phyloP scores from a whole-genome alignment of 1,139 yeast species.

The Petasospora rhodanensis region DNA sequence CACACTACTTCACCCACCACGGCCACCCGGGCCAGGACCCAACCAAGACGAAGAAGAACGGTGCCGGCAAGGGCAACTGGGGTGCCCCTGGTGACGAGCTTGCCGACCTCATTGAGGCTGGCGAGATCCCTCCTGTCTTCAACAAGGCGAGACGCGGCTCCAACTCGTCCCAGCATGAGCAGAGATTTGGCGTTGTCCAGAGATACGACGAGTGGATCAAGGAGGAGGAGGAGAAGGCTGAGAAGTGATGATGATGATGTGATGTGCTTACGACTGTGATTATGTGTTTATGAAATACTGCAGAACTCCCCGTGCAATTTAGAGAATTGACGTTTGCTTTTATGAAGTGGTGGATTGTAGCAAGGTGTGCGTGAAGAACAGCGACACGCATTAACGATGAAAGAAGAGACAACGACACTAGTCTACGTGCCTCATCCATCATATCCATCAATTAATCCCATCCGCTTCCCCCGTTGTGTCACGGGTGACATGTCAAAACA shows the following conservation, averaged over 20 bases:
- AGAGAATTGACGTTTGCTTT: too few relatives aligned
- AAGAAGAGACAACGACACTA: too few relatives aligned
- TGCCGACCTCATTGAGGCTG: constrained; percentile 40
- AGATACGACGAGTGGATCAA: constrained; percentile 16
- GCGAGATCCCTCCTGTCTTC: constrained; percentile 29
- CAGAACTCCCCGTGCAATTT: too few relatives aligned
- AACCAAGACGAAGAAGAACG: constrained; percentile 71
- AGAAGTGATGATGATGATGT: neutral
- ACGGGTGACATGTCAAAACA: too few relatives aligned
- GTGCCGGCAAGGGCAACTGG: constrained; percentile 82
- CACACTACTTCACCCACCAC: constrained; percentile 73
- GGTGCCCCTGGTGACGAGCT: constrained; percentile 68
- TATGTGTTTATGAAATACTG: too few relatives aligned
- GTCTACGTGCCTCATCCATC: too few relatives aligned
- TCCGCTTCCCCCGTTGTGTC: too few relatives aligned
- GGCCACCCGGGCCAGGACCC: constrained; percentile 68
- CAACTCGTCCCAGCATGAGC: constrained; percentile 35
- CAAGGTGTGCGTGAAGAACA: too few relatives aligned
- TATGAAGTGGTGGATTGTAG: too few relatives aligned
- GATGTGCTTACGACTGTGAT: neutral
- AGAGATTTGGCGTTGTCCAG: constrained; percentile 30
- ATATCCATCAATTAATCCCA: too few relatives aligned
- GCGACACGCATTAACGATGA: too few relatives aligned
- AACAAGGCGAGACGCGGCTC: constrained; percentile 42
- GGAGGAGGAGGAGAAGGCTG: constrained; percentile 10